Percentiles rank a stretch among this genome's conserved stretches.
phyloP scores from a whole-genome alignment of 495 filamentous ascomycete species.

The Neurospora discreta region DNA sequence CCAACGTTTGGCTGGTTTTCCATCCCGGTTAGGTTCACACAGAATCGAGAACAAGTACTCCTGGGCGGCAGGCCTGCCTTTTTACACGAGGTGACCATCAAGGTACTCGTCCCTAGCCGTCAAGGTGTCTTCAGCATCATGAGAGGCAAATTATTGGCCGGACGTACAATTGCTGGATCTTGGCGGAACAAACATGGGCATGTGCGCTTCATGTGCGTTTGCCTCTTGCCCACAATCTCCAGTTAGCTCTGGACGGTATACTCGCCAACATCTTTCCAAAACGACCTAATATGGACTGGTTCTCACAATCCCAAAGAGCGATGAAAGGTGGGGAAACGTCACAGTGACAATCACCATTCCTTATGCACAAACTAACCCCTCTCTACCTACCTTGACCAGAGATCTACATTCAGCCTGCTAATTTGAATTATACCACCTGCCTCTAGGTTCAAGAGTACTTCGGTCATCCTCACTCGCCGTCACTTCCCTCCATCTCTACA shows the following conservation, averaged over 20 bases:
- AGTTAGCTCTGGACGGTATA: not conserved
- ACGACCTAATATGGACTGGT: too few species aligned
- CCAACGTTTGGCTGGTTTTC: not conserved
- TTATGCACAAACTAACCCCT: not conserved
- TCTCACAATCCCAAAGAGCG: not conserved
- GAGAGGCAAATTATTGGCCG: not conserved
- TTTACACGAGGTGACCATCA: slow-evolving; percentile 1
- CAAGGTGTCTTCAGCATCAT: not conserved
- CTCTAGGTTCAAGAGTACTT: not conserved
- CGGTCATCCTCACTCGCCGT: not conserved
- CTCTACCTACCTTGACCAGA: not conserved
- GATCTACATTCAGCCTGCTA: not conserved
- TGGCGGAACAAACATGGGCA: not conserved
- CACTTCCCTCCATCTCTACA: not conserved
- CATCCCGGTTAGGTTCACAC: not conserved
- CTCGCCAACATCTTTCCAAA: not conserved
- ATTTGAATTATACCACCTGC: not conserved
- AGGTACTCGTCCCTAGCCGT: slow-evolving; percentile 2
- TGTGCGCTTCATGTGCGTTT: not conserved
- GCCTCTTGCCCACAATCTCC: too few species aligned
- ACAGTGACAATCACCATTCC: not conserved
- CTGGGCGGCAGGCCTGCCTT: not conserved
- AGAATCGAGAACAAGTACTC: not conserved
- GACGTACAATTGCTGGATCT: not conserved
- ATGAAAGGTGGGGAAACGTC: not conserved